phyloP scores from a whole-genome alignment of 495 filamentous ascomycete species.

The Physcia stellaris region DNA sequence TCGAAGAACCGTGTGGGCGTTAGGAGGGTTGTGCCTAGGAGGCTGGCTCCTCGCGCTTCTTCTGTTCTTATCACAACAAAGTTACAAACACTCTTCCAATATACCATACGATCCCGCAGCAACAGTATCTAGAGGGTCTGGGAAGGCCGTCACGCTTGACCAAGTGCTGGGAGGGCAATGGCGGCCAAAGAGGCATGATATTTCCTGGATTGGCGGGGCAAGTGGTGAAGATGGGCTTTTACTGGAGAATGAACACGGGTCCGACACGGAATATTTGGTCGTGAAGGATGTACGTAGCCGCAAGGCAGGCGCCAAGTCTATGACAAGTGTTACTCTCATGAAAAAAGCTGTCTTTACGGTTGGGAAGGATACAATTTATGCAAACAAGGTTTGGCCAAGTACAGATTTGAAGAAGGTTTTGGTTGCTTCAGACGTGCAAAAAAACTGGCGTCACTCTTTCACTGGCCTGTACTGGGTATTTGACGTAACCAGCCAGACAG shows the following conservation, averaged over 20 bases:
- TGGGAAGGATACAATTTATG: constrained; percentile 33
- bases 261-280: constrained; percentile 55
- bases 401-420: constrained; percentile 74
- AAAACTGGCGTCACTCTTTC: constrained; percentile 83
- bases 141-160: constrained; percentile 68
- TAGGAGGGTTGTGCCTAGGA: constrained; percentile 52
- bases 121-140: constrained; percentile 48
- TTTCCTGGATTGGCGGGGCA: constrained; percentile 80
- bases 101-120: constrained; percentile 54
- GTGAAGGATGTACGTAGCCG: constrained; percentile 71
- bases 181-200: constrained; percentile 50
- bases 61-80: constrained; percentile 53
- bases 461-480: constrained; percentile 85
- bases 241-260: constrained; percentile 45
- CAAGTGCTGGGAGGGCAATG: constrained; percentile 65
- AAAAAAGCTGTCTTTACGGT: constrained; percentile 47
- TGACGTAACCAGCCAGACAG: constrained; percentile 71
- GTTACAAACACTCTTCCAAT: constrained; percentile 47
- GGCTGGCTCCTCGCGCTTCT: constrained; percentile 71
- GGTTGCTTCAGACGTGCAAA: constrained; percentile 49
- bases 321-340: constrained; percentile 57
- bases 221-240: constrained; percentile 78
- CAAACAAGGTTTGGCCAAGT: constrained; percentile 57
- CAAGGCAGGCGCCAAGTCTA: constrained; percentile 29
- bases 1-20: constrained; percentile 51